Evolutionary conservation across 768 basidiomycete species (phyloP).

Genomic region (Termitomyces sp.): DNA sequence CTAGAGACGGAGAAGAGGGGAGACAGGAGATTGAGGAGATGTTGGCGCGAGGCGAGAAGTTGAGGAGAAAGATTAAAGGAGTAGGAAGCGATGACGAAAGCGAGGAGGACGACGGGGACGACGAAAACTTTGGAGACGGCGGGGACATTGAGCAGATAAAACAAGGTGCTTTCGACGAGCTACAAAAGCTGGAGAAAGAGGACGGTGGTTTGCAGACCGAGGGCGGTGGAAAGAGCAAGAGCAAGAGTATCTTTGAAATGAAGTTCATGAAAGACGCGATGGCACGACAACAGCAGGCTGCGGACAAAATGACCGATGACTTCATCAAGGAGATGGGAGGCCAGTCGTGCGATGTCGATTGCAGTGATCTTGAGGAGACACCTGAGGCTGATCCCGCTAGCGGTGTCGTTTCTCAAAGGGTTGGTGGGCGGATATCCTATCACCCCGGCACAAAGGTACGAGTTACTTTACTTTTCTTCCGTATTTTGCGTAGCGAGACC

Average conservation of each 20-base stretch:
- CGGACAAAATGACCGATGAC: slow-evolving; percentile 66
- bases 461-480: slow-evolving; percentile 3
- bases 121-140: slow-evolving; percentile 40
- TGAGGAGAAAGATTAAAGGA: slow-evolving; percentile 76
- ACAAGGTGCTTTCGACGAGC: slow-evolving; percentile 74
- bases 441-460: slow-evolving; percentile 49
- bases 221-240: slow-evolving; percentile 34
- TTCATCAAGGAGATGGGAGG: slow-evolving; percentile 69
- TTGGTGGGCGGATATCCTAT: slow-evolving; percentile 66
- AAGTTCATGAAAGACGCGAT: slow-evolving; percentile 98
- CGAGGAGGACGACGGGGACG: slow-evolving; percentile 39
- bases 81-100: slow-evolving; percentile 56
- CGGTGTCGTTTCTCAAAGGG: slow-evolving; percentile 50
- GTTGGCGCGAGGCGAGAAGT: slow-evolving; percentile 77
- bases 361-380: slow-evolving; percentile 29
- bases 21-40: slow-evolving; percentile 77
- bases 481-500: neutral
- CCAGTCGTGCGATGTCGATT: slow-evolving; percentile 24
- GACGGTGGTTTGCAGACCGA: slow-evolving; percentile 26
- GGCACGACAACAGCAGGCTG: slow-evolving; percentile 57
- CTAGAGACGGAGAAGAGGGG: slow-evolving; percentile 53
- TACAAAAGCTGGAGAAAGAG: slow-evolving; percentile 48
- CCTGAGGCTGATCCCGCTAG: slow-evolving; percentile 26
- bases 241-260: slow-evolving; percentile 86
- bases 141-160: slow-evolving; percentile 51